phyloP scores from a whole-genome alignment of 108 stramenopile species.

The Nitzschia sp. region DNA sequence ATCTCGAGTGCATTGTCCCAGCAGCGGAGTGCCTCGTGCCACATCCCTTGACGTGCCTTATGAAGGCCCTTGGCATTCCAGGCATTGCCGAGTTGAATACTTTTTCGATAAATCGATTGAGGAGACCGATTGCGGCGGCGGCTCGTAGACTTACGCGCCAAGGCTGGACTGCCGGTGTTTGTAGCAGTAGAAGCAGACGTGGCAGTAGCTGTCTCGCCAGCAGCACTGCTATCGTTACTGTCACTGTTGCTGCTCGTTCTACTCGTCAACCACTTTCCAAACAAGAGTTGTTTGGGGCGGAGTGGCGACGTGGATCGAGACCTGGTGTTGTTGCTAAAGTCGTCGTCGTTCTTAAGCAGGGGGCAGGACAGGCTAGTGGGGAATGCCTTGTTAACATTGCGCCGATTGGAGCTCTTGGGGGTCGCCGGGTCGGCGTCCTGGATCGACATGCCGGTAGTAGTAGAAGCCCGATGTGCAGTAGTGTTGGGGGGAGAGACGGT shows the following conservation, averaged over 20 bases:
- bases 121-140: background rate
- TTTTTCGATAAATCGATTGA: background rate
- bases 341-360: too few species aligned
- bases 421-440: background rate
- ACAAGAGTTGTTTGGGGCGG: background rate
- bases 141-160: too few species aligned
- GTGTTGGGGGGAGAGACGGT: background rate
- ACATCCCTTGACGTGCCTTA: slow-evolving; percentile 18
- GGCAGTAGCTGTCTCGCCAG: too few species aligned
- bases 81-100: slow-evolving; percentile 12
- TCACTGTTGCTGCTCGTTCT: too few species aligned
- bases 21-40: slow-evolving; percentile 23
- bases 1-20: slow-evolving; percentile 47
- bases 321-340: too few species aligned
- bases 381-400: background rate
- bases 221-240: too few species aligned
- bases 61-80: slow-evolving; percentile 40
- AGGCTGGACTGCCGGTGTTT: too few species aligned
- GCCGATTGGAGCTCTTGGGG: slow-evolving; percentile 12
- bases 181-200: too few species aligned
- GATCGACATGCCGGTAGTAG: background rate
- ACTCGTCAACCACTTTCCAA: background rate
- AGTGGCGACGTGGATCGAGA: background rate
- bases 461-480: background rate
- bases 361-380: background rate